Evolutionary conservation across 2,329 filamentous ascomycete species (phyloP), one percentile per base, ranked within the genome.

Genomic region (Aspergillus candidus): DNA sequence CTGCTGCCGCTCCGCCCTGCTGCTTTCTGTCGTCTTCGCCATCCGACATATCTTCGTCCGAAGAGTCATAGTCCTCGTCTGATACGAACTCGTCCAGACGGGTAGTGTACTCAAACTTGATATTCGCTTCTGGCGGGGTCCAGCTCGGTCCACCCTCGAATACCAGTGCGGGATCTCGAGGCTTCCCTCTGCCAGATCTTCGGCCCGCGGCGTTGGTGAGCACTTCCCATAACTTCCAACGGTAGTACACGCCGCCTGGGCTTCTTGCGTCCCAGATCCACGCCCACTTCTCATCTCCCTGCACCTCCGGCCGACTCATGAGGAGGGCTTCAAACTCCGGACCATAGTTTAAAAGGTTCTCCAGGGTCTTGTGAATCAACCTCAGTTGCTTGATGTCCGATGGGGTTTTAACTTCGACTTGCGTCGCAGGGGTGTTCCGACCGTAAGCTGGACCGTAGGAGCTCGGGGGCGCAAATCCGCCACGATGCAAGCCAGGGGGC

Each of bases 211-310:
- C 74, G 4, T 83, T 82, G 1, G 86, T 89, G n/a, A 91, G 73
- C 7, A 91, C 76, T 55, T 93, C 83, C 86, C 90, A 96, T 35
- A 97, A 61, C 35, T 88, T 81, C 86, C 88, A 97, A 35, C 93
- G 82, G 65, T 97, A 97, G 78, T 90, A 98, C 12, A 94, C 79
- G 12, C 85, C 91, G 18, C 82, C 89, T 50, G 77, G 74, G 58
- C 83, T 90, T 52, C 83, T 78, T 14, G 89, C 78, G 63, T 97
- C 85, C 83, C 88, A 98, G 4, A 98, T 74, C 86, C 90, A 98
- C 0, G 89, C 86, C 82, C 91, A 97, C 53, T 84, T 89, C 63
- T 94, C 87, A 47, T 95, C 87, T 33, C 76, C 78, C 61, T 94
- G 88, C 1, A 97, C 85, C 43, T 89, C 82, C 0, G 86, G 80